Percentiles rank a stretch among this genome's conserved stretches.
These are phyloP conservation scores for Pichia sp. DNA, from an alignment of 1,139 yeast species.

Conservation along the genomic window DNA sequence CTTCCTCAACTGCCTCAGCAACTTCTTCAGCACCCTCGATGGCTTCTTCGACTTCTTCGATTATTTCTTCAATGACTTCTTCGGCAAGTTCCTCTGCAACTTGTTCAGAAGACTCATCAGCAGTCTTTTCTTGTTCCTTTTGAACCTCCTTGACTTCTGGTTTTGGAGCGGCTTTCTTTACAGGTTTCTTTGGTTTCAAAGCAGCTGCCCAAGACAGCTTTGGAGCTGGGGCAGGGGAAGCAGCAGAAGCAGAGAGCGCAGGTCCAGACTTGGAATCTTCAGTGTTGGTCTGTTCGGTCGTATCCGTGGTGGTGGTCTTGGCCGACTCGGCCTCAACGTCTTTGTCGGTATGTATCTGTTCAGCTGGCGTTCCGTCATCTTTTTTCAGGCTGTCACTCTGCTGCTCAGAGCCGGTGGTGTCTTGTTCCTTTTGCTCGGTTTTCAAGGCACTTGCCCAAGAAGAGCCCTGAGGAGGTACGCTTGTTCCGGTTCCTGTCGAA, in stretches of 20 bases:
- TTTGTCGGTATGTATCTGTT: constrained; percentile 9
- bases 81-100: constrained; percentile 13
- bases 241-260: neutral
- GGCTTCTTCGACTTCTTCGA: constrained; percentile 18
- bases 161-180: constrained; percentile 13
- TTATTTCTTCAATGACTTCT: constrained; percentile 12
- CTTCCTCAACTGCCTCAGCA: constrained; percentile 21
- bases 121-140: constrained; percentile 6
- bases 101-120: constrained; percentile 8
- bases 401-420: neutral
- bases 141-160: constrained; percentile 2
- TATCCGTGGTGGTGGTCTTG: constrained; percentile 9
- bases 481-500: constrained; percentile 10
- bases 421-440: constrained; percentile 25
- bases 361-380: constrained; percentile 8
- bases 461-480: constrained; percentile 23
- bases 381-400: constrained; percentile 1
- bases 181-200: constrained; percentile 24
- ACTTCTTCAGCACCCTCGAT: constrained; percentile 17
- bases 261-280: constrained; percentile 14
- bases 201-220: constrained; percentile 35
- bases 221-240: constrained; percentile 49
- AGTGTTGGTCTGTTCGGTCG: constrained; percentile 21
- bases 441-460: constrained; percentile 35
- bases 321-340: constrained; percentile 8